phyloP scores from a whole-genome alignment of 2,329 filamentous ascomycete genomes.

The Akanthomyces muscarius region DNA sequence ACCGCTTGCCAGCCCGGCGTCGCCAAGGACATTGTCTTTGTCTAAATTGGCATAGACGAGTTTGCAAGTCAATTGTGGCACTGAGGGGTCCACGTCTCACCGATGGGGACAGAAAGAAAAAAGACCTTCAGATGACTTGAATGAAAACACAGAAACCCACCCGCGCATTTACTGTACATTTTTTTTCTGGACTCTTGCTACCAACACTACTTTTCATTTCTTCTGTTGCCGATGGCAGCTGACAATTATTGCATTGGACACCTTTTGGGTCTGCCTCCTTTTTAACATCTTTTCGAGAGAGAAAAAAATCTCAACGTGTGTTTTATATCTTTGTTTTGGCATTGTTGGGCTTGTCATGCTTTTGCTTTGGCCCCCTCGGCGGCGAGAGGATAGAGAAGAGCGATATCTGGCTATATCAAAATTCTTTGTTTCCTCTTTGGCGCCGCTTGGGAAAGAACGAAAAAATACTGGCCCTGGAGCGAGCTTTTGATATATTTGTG shows the following conservation, averaged over 20 bases:
- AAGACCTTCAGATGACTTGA: not conserved
- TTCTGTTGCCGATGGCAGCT: not conserved
- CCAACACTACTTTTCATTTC: conserved; percentile 3
- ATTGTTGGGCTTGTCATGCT: not conserved
- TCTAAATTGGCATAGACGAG: not conserved
- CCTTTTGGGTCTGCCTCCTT: not conserved
- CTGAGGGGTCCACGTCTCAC: not conserved
- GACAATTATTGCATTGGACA: conserved; percentile 1
- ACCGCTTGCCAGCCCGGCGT: conserved; percentile 43
- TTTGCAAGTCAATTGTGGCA: not conserved
- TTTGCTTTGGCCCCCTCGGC: not conserved
- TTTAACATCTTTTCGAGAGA: not conserved
- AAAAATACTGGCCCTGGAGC: not conserved
- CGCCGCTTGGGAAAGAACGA: not conserved
- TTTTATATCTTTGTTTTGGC: not conserved
- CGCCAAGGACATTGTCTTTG: conserved; percentile 24
- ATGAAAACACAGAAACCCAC: not conserved
- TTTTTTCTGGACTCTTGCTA: not conserved
- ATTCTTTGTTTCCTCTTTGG: not conserved
- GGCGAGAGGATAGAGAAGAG: not conserved
- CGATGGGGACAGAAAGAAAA: not conserved
- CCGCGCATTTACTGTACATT: not conserved
- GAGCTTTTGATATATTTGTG: not conserved
- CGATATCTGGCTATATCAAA: conserved; percentile 10
- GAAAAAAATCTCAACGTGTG: not conserved